Evolutionary conservation across 371 early-diverging fungal genomes (phyloP), one percentile per base, ranked within the genome.

Genomic region (Basidiobolus meristosporus): DNA sequence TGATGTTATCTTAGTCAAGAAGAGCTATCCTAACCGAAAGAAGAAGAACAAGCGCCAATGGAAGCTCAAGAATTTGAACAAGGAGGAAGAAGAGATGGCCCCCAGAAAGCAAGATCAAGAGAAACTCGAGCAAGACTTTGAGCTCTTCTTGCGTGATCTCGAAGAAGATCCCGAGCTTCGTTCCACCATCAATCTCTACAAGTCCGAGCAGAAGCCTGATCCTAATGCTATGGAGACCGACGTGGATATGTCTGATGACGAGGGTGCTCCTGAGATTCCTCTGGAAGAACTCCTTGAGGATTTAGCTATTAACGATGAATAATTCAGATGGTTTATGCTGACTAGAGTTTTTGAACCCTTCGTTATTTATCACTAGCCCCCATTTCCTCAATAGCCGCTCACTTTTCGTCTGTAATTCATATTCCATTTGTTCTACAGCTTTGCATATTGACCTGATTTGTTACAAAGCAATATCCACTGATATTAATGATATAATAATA

Each of bases 161-260:
- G 95, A 96, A 62, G 95, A 91, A 64, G 95, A 95, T 68, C 69
- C 82, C 18, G 95, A 96, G 60, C 70, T 93, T 51, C 73, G 97
- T 47, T 74, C 81, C 38, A 83, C 77, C 51, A 65, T 93, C 52
- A 88, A 93, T 44, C 70, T 95, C 40, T 96, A 87, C 70, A 90
- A 86, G 63, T 45, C 47, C 48, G 44, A 44, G 32, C 41, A 21
- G n/a, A n/a, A n/a, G n/a, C n/a, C n/a, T n/a, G n/a, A n/a, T n/a
- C n/a, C n/a, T n/a, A n/a, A n/a, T n/a, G n/a, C n/a, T n/a, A n/a
- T n/a, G n/a, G n/a, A n/a, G n/a, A n/a, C n/a, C n/a, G n/a, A n/a
- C n/a, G n/a, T n/a, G n/a, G n/a, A n/a, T n/a, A n/a, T n/a, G n/a
- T n/a, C n/a, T n/a, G n/a, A n/a, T 7, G 80, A 86, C 39, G 80